Evolutionary conservation across 2,329 filamentous ascomycete species (phyloP).

Genomic region (Cladophialophora psammophila): DNA sequence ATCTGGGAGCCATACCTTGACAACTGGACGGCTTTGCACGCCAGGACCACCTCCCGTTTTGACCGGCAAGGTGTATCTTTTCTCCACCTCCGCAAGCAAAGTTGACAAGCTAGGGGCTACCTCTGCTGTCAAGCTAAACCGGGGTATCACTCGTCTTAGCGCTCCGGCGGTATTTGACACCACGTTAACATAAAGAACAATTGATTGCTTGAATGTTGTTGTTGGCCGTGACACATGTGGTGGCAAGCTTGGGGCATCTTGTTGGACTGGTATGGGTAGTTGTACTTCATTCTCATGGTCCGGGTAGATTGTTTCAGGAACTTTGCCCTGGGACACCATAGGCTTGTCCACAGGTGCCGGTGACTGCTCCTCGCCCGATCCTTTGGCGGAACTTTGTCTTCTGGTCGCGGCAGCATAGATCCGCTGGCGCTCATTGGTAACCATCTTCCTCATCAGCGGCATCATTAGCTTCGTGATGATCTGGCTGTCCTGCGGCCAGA

Average conservation of each 20-base stretch:
- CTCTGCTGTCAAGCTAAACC: constrained; percentile 36
- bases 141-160: constrained; percentile 36
- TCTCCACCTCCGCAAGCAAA: constrained; percentile 34
- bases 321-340: constrained; percentile 4
- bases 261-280: constrained; percentile 6
- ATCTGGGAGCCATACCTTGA: constrained; percentile 53
- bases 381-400: constrained; percentile 50
- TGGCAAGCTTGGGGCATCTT: constrained; percentile 1
- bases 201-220: constrained; percentile 33
- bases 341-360: constrained; percentile 12
- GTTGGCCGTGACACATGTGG: constrained; percentile 16
- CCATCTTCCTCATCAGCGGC: constrained; percentile 64
- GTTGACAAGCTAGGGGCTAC: constrained; percentile 31
- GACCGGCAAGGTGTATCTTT: constrained; percentile 28
- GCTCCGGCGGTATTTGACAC: constrained; percentile 36
- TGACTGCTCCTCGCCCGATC: constrained; percentile 18
- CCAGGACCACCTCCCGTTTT: constrained; percentile 9
- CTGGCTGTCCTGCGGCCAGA: constrained; percentile 64
- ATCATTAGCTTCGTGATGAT: constrained; percentile 65
- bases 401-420: constrained; percentile 65
- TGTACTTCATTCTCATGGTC: constrained; percentile 13
- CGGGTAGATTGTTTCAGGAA: neutral
- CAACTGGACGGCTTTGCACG: constrained; percentile 24
- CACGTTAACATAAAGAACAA: constrained; percentile 38
- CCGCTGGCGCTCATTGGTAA: constrained; percentile 66